Conservation (phyloP, 352 stramenopile genomes). For the Phytopythium helicoides region DNA sequence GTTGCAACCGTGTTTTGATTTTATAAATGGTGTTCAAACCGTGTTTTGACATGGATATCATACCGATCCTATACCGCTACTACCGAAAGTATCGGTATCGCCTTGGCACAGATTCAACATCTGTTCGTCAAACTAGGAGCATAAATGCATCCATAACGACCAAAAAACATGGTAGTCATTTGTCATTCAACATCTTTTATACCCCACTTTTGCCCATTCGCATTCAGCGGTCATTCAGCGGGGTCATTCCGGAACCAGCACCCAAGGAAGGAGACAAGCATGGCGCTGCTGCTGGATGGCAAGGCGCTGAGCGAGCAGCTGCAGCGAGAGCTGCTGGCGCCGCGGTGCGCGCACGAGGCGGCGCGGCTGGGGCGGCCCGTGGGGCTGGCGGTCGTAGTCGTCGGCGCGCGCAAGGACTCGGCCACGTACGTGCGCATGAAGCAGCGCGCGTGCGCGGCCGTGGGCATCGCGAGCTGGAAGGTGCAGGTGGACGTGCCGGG, state of each 20-base stretch:
- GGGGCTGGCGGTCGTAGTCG: slow-evolving; percentile 98
- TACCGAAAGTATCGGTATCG: too few species aligned
- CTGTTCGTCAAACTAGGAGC: too few species aligned
- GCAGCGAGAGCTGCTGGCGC: slow-evolving; percentile 77
- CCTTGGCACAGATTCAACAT: too few species aligned
- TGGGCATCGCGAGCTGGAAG: slow-evolving; percentile 92
- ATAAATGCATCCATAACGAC: too few species aligned
- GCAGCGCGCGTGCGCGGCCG: slow-evolving; percentile 94
- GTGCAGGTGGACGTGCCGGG: slow-evolving; percentile 38
- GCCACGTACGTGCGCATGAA: slow-evolving; percentile 99
- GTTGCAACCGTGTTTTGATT: too few species aligned
- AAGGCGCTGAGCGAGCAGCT: slow-evolving; percentile 87
- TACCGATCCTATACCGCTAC: too few species aligned
- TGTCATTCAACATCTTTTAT: too few species aligned
- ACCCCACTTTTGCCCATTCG: neutral
- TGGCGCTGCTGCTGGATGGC: slow-evolving; percentile 56
- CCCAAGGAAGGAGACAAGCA: slow-evolving; percentile 3
- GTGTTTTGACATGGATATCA: too few species aligned
- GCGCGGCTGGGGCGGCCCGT: slow-evolving; percentile 52
- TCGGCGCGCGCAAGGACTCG: slow-evolving; percentile 94
- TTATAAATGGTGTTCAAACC: too few species aligned
- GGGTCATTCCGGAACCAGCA: too few species aligned
- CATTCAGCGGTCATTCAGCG: slow-evolving; percentile 2
- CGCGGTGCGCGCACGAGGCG: slow-evolving; percentile 56
- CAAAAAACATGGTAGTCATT: too few species aligned